A percentile compares a stretch with the other conserved stretches of the same genome.
Evolutionary conservation across 2,329 filamentous ascomycete species (phyloP).

Genomic region (Aspergillus fischeri): DNA sequence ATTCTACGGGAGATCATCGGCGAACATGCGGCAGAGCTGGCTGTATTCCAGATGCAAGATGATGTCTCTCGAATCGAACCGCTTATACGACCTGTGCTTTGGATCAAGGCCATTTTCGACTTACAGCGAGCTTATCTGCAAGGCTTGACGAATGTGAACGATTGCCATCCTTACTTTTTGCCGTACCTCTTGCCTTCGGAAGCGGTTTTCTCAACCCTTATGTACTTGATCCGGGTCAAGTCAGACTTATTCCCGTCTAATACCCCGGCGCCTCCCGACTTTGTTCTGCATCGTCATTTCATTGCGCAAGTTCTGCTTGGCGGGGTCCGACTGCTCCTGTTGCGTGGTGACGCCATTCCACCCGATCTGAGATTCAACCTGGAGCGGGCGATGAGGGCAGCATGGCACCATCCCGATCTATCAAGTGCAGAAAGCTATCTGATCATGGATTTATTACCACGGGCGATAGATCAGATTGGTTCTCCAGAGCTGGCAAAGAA

Average conservation of each 20-base stretch:
- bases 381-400: slow-evolving; percentile 27
- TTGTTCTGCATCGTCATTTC: slow-evolving; percentile 15
- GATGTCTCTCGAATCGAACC: slow-evolving; percentile 20
- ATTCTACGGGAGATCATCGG: slow-evolving; percentile 35
- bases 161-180: slow-evolving; percentile 27
- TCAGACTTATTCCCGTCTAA: slow-evolving; percentile 26
- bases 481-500: slow-evolving; percentile 8
- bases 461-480: slow-evolving; percentile 25
- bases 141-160: slow-evolving; percentile 22
- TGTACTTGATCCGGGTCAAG: slow-evolving; percentile 33
- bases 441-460: slow-evolving; percentile 27
- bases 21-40: slow-evolving; percentile 28
- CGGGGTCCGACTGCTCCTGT: slow-evolving; percentile 30
- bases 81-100: slow-evolving; percentile 27
- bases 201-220: slow-evolving; percentile 29
- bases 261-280: slow-evolving; percentile 19
- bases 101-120: slow-evolving; percentile 37
- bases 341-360: slow-evolving; percentile 24
- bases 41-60: slow-evolving; percentile 20
- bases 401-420: slow-evolving; percentile 31
- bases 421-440: slow-evolving; percentile 30
- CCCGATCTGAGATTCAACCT: slow-evolving; percentile 26
- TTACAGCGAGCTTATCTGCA: slow-evolving; percentile 32
- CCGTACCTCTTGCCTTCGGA: slow-evolving; percentile 30
- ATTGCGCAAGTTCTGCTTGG: slow-evolving; percentile 28